Conservation (phyloP, 2,329 filamentous ascomycete genomes). For the Neofusicoccum ribis region DNA sequence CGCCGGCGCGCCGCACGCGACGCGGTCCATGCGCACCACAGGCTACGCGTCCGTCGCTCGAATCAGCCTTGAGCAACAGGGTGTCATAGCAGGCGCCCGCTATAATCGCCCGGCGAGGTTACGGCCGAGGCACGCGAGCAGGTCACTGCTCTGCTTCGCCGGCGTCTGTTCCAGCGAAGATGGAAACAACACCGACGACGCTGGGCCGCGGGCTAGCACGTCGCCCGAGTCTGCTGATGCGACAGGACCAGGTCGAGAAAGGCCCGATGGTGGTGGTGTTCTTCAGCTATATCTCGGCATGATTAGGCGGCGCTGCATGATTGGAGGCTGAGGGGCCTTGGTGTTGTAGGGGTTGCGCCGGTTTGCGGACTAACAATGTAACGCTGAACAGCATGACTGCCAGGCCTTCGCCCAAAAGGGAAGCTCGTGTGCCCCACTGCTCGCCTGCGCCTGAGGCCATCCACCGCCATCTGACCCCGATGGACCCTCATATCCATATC, state of each 20-base stretch:
- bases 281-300: neutral
- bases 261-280: neutral
- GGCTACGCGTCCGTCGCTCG: too few relatives aligned
- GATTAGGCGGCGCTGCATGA: neutral
- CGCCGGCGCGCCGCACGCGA: too few relatives aligned
- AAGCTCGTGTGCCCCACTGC: neutral
- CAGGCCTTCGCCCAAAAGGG: neutral
- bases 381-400: constrained; percentile 14
- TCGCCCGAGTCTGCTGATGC: neutral
- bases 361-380: neutral
- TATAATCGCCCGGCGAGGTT: neutral
- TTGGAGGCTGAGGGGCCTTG: neutral
- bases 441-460: neutral
- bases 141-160: neutral
- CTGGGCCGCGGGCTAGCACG: neutral
- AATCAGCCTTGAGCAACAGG: too few relatives aligned
- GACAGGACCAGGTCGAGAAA: neutral
- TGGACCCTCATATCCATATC: neutral
- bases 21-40: too few relatives aligned
- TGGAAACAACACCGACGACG: neutral
- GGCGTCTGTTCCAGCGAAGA: neutral
- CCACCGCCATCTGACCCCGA: constrained; percentile 8
- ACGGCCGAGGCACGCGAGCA: constrained; percentile 5
- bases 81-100: too few relatives aligned
- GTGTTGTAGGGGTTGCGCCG: neutral